Conservation (phyloP, 306 rosid species). For the Medicago ruthenica region DNA sequence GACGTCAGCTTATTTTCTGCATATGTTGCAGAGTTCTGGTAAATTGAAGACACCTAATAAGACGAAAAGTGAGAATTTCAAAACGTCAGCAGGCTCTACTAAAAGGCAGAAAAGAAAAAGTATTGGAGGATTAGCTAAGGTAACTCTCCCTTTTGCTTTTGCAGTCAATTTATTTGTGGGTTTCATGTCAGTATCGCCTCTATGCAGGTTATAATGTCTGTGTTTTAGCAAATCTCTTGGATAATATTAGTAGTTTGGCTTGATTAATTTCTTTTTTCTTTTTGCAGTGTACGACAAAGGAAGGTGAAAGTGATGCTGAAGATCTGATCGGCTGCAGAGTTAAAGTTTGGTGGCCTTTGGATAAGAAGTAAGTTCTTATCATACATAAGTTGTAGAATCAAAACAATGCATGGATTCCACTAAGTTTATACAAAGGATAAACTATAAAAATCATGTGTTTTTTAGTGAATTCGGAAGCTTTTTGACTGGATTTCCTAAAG, state of each 20-base stretch:
- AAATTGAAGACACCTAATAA: conserved; percentile 52
- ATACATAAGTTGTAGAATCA: conserved; percentile 33
- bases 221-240: conserved; percentile 26
- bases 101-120: conserved; percentile 79
- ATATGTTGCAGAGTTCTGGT: conserved; percentile 62
- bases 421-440: not conserved
- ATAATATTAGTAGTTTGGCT: conserved; percentile 40
- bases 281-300: conserved; percentile 69
- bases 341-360: conserved; percentile 99
- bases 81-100: conserved; percentile 55
- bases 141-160: conserved; percentile 46
- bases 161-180: conserved; percentile 23
- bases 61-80: conserved; percentile 52
- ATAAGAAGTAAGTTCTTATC: conserved; percentile 65
- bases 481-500: conserved; percentile 21
- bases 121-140: conserved; percentile 76
- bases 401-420: conserved; percentile 20
- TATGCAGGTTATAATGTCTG: conserved; percentile 34
- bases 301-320: conserved; percentile 68
- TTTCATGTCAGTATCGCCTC: conserved; percentile 22
- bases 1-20: conserved; percentile 41
- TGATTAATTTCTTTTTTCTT: conserved; percentile 23
- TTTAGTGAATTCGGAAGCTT: conserved; percentile 32
- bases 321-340: conserved; percentile 87
- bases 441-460: not conserved